phyloP scores from a whole-genome alignment of 176 grass and related monocot species.

The Carex myosuroides region DNA sequence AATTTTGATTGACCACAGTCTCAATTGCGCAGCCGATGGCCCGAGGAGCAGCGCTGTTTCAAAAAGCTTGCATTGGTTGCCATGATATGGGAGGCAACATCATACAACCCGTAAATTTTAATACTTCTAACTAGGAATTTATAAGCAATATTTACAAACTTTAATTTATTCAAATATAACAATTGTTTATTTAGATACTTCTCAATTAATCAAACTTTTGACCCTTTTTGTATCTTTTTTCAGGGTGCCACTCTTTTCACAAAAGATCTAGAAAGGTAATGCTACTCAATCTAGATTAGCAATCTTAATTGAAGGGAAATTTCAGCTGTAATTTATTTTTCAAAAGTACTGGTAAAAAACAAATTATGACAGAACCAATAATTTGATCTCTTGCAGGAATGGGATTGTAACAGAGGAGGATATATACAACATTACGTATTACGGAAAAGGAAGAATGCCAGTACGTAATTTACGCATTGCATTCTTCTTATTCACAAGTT shows the following conservation, averaged over 20 bases:
- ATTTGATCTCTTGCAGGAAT: slow-evolving; percentile 41
- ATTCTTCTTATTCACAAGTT: not conserved
- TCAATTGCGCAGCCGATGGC: slow-evolving; percentile 42
- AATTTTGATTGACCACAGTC: slow-evolving; percentile 21
- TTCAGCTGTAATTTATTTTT: not conserved
- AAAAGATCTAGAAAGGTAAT: slow-evolving; percentile 83
- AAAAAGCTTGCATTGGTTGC: slow-evolving; percentile 83
- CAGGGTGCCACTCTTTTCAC: slow-evolving; percentile 83
- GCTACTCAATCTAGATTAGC: not conserved
- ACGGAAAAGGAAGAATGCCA: slow-evolving; percentile 87
- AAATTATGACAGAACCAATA: not conserved
- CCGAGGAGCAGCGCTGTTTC: slow-evolving; percentile 53
- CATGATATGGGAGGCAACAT: slow-evolving; percentile 96
- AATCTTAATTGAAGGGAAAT: not conserved
- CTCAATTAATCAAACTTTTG: not conserved
- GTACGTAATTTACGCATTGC: slow-evolving; percentile 27
- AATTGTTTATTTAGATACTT: not conserved
- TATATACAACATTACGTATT: slow-evolving; percentile 79
- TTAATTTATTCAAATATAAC: not conserved
- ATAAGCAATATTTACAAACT: not conserved
- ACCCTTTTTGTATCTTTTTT: slow-evolving; percentile 8
- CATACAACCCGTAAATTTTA: slow-evolving; percentile 60
- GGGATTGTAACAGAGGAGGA: slow-evolving; percentile 70
- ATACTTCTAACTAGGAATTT: slow-evolving; percentile 4
- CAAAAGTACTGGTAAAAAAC: not conserved